A percentile compares a stretch with the other conserved stretches of the same genome.
Conservation (phyloP, 192 early-diverging fungal genomes). For the Allomyces arbusculus region DNA sequence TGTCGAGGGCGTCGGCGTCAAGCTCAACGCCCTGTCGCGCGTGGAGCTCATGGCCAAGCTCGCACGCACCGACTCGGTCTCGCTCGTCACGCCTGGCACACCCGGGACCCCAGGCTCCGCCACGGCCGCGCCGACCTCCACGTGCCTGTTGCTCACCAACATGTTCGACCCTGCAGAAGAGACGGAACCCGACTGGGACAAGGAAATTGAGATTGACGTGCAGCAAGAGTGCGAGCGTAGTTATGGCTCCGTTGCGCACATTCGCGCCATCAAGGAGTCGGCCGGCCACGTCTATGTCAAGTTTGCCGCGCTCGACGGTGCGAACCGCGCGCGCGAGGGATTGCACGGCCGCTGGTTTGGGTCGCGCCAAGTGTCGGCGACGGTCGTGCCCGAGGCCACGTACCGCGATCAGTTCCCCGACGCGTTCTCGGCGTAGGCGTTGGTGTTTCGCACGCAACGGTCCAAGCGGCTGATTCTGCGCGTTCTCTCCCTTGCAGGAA, state of each 20-base stretch:
- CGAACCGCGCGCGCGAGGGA: background rate
- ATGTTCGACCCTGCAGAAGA: constrained; percentile 64
- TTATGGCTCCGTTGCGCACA: background rate
- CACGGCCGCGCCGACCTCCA: constrained; percentile 21
- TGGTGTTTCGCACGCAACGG: too few relatives aligned
- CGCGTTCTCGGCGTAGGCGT: too few relatives aligned
- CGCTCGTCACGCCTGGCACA: constrained; percentile 4
- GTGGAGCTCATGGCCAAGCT: constrained; percentile 67
- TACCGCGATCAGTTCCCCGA: too few relatives aligned
- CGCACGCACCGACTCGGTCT: constrained; percentile 22
- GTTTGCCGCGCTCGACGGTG: background rate
- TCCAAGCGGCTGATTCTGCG: too few relatives aligned
- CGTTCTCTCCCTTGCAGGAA: too few relatives aligned
- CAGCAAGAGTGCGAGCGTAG: background rate
- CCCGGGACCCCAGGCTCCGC: constrained; percentile 1
- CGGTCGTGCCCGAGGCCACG: background rate
- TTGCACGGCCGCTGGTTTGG: background rate
- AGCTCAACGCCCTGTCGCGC: constrained; percentile 45
- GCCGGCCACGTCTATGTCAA: background rate
- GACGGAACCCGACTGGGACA: background rate
- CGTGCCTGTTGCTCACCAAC: constrained; percentile 53
- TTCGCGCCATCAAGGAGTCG: background rate
- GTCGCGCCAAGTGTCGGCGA: background rate
- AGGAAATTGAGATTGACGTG: background rate
- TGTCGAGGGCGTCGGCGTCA: constrained; percentile 30